Base-by-base conservation (phyloP, 805 yeast genomes). In the Wickerhamomyces chambardii region DNA sequence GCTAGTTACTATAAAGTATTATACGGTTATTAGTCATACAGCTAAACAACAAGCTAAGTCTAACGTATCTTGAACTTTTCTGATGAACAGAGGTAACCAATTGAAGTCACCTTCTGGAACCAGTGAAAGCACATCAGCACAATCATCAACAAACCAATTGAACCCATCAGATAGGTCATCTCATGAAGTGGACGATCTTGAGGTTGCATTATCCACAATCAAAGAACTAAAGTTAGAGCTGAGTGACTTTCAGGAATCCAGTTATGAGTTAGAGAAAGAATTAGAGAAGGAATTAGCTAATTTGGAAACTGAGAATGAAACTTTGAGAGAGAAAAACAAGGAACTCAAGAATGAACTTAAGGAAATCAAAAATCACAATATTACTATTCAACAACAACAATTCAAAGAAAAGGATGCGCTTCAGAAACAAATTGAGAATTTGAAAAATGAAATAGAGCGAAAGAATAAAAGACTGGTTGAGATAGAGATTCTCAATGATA, bases 251-350 rank as follows among this genome's bases (percentile, higher is more conserved):
- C 65, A 64, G 38, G 52, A 47, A 17, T 61, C 70, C 6, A 62
- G 69, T 30, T 51, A 56, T 32, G 74, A 67, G 41, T 50, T 68
- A 28, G 73, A 68, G 44, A 51, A 49, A 28, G 73, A 66, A 35
- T 48, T 68, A 25, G 74, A 68, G 46, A 53, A 55, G 36, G 73
- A 68, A 39, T 47, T 63, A 26, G 58, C 45, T n/a, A 59, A 50
- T 17, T 37, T 59, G 17, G 63, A 62, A 18, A 32, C 27, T n/a
- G 45, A 46, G 15, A 56, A 57, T 19, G 47, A 41, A 11, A 36
- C 33, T 15, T 30, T 55, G 24, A 42, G 43, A 17, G 36, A 38
- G 17, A 41, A 39, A 29, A 44, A 56, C 12, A 41, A 36, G 4
- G 30, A 39, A 12, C 34, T 57, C 12, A 36, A 39, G 11, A 25